Conservation (phyloP, 2,329 filamentous ascomycete genomes). For the Blastomyces gilchristii region DNA sequence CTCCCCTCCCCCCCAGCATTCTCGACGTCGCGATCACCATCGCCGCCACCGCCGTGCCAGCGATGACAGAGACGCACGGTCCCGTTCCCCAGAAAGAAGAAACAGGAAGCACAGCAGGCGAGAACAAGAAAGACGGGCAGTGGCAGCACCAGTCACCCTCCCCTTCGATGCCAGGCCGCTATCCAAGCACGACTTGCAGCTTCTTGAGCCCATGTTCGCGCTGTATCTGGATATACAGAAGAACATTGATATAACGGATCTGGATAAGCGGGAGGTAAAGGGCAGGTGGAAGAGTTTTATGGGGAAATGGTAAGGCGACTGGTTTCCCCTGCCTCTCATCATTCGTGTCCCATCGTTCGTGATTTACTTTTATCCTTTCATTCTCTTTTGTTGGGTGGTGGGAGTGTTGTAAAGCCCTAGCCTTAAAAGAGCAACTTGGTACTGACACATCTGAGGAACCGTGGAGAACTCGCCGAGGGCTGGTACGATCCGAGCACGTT, state of each 20-base stretch:
- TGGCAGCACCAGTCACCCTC: constrained; percentile 34
- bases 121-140: constrained; percentile 7
- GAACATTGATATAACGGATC: constrained; percentile 53
- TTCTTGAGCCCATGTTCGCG: constrained; percentile 63
- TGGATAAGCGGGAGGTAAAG: constrained; percentile 64
- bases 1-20: constrained; percentile 17
- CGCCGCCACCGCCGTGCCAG: constrained; percentile 18
- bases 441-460: constrained; percentile 58
- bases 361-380: background rate
- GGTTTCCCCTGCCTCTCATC: background rate
- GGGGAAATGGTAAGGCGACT: constrained; percentile 59
- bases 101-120: constrained; percentile 9
- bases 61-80: constrained; percentile 17
- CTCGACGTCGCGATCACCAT: constrained; percentile 26
- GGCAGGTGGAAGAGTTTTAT: constrained; percentile 93
- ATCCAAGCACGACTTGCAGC: constrained; percentile 55
- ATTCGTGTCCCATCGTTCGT: constrained; percentile 6
- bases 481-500: constrained; percentile 85
- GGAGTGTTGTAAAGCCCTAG: background rate
- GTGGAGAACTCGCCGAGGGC: constrained; percentile 70
- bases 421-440: constrained; percentile 9
- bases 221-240: constrained; percentile 87
- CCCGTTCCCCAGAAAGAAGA: constrained; percentile 12
- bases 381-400: background rate
- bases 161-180: constrained; percentile 58